Evolutionary conservation across 805 yeast genomes (phyloP).

Genomic region (Lipomyces chichibuensis): DNA sequence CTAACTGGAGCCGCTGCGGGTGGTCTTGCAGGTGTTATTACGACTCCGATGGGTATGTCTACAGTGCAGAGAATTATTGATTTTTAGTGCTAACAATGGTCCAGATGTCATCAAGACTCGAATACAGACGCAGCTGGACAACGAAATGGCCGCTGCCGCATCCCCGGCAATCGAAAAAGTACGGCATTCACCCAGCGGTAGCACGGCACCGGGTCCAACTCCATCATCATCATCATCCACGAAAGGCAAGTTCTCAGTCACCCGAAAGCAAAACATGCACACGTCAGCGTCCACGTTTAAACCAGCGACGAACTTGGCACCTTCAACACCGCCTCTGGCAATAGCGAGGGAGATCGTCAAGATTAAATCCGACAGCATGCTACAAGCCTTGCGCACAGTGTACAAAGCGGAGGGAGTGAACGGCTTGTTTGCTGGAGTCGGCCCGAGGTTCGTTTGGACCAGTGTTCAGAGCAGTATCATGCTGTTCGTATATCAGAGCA

Average conservation of each 20-base stretch:
- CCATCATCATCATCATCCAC: constrained; percentile 7
- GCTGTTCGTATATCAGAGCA: constrained; percentile 82
- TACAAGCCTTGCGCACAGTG: constrained; percentile 57
- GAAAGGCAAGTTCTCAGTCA: background rate
- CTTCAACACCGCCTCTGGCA: constrained; percentile 32
- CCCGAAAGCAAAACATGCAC: constrained; percentile 7
- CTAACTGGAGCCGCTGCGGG: constrained; percentile 95
- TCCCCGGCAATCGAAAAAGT: background rate
- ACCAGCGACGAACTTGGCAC: background rate
- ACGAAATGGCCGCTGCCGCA: background rate
- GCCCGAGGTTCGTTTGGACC: constrained; percentile 96
- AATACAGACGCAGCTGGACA: constrained; percentile 76
- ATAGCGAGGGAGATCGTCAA: constrained; percentile 33
- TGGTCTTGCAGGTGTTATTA: constrained; percentile 83
- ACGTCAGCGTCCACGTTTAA: background rate
- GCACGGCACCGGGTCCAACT: background rate
- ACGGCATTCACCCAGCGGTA: background rate
- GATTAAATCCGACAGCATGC: constrained; percentile 30
- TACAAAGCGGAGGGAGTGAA: constrained; percentile 72
- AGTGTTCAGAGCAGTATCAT: constrained; percentile 92
- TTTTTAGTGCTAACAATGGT: constrained; percentile 8
- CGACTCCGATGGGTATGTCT: constrained; percentile 71
- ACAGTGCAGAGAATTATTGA: background rate
- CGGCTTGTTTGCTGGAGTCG: constrained; percentile 91
- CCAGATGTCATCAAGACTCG: constrained; percentile 81